These are phyloP conservation scores for Cutaneotrichosporon cyanovorans DNA, from an alignment of 1,284 basidiomycete genomes.

Conservation along the genomic window DNA sequence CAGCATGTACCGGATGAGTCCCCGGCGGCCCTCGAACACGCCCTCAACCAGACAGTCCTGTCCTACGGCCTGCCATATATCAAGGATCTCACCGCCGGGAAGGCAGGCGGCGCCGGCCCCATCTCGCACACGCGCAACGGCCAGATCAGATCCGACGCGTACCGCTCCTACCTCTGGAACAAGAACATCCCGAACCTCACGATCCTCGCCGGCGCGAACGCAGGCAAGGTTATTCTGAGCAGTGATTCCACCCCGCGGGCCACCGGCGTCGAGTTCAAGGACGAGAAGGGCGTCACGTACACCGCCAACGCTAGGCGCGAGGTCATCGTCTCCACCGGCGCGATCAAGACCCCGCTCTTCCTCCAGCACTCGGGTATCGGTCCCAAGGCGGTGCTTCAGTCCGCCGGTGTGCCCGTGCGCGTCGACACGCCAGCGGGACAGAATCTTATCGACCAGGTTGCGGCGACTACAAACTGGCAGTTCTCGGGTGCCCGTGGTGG, in stretches of 20 bases:
- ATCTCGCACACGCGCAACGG: constrained; percentile 28
- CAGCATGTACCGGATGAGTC: neutral
- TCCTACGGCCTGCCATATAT: constrained; percentile 27
- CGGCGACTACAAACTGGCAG: constrained; percentile 27
- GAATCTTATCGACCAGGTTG: constrained; percentile 47
- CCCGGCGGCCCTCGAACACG: constrained; percentile 22
- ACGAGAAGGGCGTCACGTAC: constrained; percentile 23
- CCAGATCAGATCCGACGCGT: constrained; percentile 28
- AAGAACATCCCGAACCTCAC: constrained; percentile 30
- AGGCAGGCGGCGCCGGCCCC: constrained; percentile 27
- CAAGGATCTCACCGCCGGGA: constrained; percentile 32
- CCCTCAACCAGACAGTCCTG: constrained; percentile 24
- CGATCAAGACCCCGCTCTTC: constrained; percentile 46
- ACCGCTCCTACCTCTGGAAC: constrained; percentile 30
- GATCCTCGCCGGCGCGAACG: constrained; percentile 31
- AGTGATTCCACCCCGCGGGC: constrained; percentile 20
- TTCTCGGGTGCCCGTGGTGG: constrained; percentile 17
- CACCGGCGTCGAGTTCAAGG: constrained; percentile 30
- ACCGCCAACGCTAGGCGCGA: constrained; percentile 39
- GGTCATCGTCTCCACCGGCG: constrained; percentile 46
- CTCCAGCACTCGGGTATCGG: constrained; percentile 48
- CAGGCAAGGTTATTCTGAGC: constrained; percentile 28
- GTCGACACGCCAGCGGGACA: constrained; percentile 42
- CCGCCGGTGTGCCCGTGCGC: constrained; percentile 30
- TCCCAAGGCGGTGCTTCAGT: constrained; percentile 28